These are phyloP conservation scores for Cucurbita ficifolia DNA, from an alignment of 306 rosid species.

Conservation along the genomic window DNA sequence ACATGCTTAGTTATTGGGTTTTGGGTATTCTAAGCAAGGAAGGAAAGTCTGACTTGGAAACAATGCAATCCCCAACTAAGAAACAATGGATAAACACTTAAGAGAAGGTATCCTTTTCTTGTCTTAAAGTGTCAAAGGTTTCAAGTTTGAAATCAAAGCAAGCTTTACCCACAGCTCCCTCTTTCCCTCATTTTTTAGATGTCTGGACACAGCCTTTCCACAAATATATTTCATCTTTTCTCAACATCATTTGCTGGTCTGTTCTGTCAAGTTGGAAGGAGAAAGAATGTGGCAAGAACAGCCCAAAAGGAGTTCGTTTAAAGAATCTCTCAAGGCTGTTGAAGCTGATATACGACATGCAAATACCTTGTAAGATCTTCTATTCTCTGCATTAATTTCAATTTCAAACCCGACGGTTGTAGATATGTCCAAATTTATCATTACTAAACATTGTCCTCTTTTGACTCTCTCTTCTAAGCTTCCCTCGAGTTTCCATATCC, in stretches of 20 bases:
- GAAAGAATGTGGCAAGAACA: slow-evolving; percentile 44
- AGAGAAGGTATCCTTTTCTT: slow-evolving; percentile 49
- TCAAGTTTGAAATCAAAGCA: slow-evolving; percentile 29
- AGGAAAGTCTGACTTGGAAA: slow-evolving; percentile 4
- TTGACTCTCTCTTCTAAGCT: no score
- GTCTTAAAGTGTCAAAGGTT: slow-evolving; percentile 27
- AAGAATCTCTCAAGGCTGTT: slow-evolving; percentile 51
- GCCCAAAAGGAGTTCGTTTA: slow-evolving; percentile 23
- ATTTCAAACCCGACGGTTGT: no score
- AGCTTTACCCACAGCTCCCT: neutral
- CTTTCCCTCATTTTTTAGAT: neutral
- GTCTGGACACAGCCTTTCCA: slow-evolving; percentile 2
- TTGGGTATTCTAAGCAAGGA: neutral
- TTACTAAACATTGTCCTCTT: no score
- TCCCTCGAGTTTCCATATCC: no score
- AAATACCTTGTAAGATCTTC: slow-evolving; percentile 38
- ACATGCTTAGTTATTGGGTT: neutral
- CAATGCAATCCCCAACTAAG: slow-evolving; percentile 8
- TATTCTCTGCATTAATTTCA: neutral
- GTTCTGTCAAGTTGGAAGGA: neutral
- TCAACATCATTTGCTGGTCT: neutral
- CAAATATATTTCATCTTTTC: slow-evolving; percentile 14
- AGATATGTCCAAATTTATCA: no score
- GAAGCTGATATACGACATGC: slow-evolving; percentile 64
- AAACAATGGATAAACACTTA: neutral